phyloP scores from a whole-genome alignment of 2,329 filamentous ascomycete species.

The Gnomoniopsis smithogilvyi region DNA sequence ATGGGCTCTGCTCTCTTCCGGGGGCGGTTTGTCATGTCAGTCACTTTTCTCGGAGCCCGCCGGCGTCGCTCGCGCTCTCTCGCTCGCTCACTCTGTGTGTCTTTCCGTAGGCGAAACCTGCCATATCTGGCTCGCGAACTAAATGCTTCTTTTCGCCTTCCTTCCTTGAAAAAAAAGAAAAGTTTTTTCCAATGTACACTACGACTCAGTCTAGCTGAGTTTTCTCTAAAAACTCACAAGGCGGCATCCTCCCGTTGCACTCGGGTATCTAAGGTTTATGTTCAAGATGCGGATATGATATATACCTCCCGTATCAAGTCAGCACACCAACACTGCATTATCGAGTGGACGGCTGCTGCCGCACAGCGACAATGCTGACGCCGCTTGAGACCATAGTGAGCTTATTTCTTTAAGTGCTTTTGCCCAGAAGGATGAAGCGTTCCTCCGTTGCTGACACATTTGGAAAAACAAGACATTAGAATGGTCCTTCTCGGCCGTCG shows the following conservation, averaged over 20 bases:
- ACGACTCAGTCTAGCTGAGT: too few relatives aligned
- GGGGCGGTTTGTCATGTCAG: neutral
- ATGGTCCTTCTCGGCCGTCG: slow-evolving; percentile 11
- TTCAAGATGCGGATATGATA: neutral
- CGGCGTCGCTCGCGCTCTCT: too few relatives aligned
- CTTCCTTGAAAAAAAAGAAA: too few relatives aligned
- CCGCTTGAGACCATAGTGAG: slow-evolving; percentile 9
- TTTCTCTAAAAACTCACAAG: too few relatives aligned
- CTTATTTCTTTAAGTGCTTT: neutral
- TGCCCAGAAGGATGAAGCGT: neutral
- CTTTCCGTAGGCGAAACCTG: neutral
- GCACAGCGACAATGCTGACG: slow-evolving; percentile 2
- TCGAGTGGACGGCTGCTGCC: neutral
- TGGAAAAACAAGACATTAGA: slow-evolving; percentile 4
- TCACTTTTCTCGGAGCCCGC: neutral
- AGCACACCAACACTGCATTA: neutral
- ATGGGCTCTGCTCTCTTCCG: neutral
- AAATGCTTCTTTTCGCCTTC: too few relatives aligned
- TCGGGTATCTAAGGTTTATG: neutral
- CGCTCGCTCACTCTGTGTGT: too few relatives aligned
- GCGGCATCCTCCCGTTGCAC: too few relatives aligned
- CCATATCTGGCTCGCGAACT: too few relatives aligned
- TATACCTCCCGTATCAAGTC: neutral
- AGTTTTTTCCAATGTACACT: too few relatives aligned
- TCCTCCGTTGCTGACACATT: neutral